Base-by-base conservation (phyloP, 768 basidiomycete species). In the Tylopilus subfusipes region DNA sequence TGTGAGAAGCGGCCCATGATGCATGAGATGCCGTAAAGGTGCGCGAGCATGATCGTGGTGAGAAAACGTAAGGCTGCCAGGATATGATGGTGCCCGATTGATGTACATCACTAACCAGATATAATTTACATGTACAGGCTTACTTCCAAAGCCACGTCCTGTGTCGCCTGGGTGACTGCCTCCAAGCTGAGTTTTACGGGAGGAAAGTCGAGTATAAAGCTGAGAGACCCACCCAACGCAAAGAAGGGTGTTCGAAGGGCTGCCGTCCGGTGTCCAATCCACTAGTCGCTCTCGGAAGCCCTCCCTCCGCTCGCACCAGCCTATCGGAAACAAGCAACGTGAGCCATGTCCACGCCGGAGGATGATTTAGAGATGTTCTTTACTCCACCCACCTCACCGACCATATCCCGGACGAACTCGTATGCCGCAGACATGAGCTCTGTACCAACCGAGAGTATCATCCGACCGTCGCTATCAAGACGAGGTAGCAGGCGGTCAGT, bases 321-420 rank as follows among this genome's bases (percentile, higher is more conserved):
- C 48, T 42, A 57, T 57, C 48, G 43, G 45, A 53, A 44, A 18
- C 42, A 46, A 53, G 33, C 4, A 50, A 29, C 55, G 52, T 57
- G 56, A 50, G 54, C 62, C 7, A 72, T 76, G 67, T 61, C 62
- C 55, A 65, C 63, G 40, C 65, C 63, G 29, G 76, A 77, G 53
- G 48, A 58, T 47, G 77, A 66, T 49, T 29, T 57, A 47, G 64
- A 79, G 51, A 68, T 66, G 43, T 79, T 78, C 58, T 66, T 69
- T 45, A 79, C 78, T 18, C 78, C 78, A 24, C 78, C 78, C 9
- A 68, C 70, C 16, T 75, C 77, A 19, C 77, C 77, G 24, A 59
- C 55, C 52, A 51, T 65, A 42, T 61, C 67, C 50, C 66, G 64
- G 33, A 46, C 57, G 25, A 57, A 56, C 56, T 61, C 61, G 52